phyloP scores from a whole-genome alignment of 345 rosid genomes.

The Lumnitzera littorea region DNA sequence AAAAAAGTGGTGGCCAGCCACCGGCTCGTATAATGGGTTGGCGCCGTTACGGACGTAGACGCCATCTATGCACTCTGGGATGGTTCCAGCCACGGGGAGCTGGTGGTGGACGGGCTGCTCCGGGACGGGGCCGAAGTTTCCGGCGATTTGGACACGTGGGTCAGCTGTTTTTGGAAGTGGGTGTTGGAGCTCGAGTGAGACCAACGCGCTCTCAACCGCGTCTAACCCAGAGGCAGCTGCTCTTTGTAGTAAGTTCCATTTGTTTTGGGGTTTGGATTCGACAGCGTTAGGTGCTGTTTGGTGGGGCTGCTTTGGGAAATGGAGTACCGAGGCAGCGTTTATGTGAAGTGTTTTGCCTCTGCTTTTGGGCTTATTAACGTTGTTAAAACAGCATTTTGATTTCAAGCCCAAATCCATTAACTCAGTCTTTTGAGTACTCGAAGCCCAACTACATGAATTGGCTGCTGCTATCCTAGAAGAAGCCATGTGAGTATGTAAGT shows the following conservation, averaged over 20 bases:
- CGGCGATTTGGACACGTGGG: conserved; percentile 68
- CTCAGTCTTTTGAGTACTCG: not conserved
- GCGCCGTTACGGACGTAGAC: conserved; percentile 89
- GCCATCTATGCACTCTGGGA: conserved; percentile 73
- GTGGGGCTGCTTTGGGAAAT: conserved; percentile 41
- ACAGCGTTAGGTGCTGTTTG: conserved; percentile 3
- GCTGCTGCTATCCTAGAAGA: conserved; percentile 21
- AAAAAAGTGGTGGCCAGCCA: conserved; percentile 82
- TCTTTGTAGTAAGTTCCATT: conserved; percentile 61
- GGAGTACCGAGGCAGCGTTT: conserved; percentile 41
- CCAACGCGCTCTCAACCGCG: conserved; percentile 52
- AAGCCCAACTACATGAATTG: conserved; percentile 19
- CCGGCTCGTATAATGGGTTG: conserved; percentile 74
- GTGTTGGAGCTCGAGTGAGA: conserved; percentile 45
- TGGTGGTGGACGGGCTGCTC: conserved; percentile 45
- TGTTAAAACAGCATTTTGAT: too few species aligned
- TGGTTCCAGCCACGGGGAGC: conserved; percentile 53
- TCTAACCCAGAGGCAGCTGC: conserved; percentile 56
- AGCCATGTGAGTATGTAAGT: conserved; percentile 25
- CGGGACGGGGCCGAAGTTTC: conserved; percentile 82
- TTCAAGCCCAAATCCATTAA: conserved; percentile 18
- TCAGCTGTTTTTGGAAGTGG: conserved; percentile 78
- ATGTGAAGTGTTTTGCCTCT: conserved; percentile 15
- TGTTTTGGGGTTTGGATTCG: conserved; percentile 7
- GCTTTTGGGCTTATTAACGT: conserved; percentile 11